Percentiles rank a stretch among this genome's conserved stretches.
These are phyloP conservation scores for Tagetes patula DNA, from an alignment of 129 eudicot species.

Conservation along the genomic window DNA sequence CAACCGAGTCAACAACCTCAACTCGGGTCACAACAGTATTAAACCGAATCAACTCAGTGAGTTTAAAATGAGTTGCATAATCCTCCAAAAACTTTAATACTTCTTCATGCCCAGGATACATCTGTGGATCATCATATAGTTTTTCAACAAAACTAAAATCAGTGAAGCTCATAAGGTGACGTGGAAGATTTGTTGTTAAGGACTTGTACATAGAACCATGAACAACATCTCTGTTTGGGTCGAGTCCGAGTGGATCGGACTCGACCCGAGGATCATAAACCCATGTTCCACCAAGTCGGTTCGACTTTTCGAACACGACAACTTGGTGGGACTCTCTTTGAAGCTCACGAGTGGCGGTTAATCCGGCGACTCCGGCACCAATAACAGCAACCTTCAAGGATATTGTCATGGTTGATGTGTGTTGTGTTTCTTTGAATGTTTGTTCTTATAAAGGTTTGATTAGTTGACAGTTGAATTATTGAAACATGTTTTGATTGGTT, in stretches of 20 bases:
- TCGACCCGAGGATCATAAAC: slow-evolving; percentile 60
- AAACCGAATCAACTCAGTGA: slow-evolving; percentile 47
- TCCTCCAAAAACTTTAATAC: slow-evolving; percentile 53
- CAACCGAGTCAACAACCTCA: slow-evolving; percentile 32
- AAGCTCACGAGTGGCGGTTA: slow-evolving; percentile 60
- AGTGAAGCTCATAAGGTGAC: slow-evolving; percentile 56
- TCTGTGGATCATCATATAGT: slow-evolving; percentile 39
- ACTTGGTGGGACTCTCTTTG: slow-evolving; percentile 54
- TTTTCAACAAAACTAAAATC: slow-evolving; percentile 49
- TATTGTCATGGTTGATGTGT: slow-evolving; percentile 17
- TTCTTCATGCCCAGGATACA: slow-evolving; percentile 57
- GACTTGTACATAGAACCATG: slow-evolving; percentile 61
- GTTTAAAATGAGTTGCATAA: slow-evolving; percentile 43
- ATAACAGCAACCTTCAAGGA: slow-evolving; percentile 66
- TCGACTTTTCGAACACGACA: slow-evolving; percentile 47
- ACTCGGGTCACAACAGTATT: slow-evolving; percentile 44
- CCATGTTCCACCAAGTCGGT: slow-evolving; percentile 67
- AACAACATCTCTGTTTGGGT: slow-evolving; percentile 51
- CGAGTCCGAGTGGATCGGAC: slow-evolving; percentile 52
- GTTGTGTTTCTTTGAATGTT: too few species aligned
- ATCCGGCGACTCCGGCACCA: slow-evolving; percentile 69
- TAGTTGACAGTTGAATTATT: too few species aligned
- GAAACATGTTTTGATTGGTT: too few species aligned
- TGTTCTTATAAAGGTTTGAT: too few species aligned
- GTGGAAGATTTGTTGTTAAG: slow-evolving; percentile 56